Evolutionary conservation across 148 eudicot species (phyloP), one percentile per base, ranked within the genome.

Genomic region (Silene uniflora): DNA sequence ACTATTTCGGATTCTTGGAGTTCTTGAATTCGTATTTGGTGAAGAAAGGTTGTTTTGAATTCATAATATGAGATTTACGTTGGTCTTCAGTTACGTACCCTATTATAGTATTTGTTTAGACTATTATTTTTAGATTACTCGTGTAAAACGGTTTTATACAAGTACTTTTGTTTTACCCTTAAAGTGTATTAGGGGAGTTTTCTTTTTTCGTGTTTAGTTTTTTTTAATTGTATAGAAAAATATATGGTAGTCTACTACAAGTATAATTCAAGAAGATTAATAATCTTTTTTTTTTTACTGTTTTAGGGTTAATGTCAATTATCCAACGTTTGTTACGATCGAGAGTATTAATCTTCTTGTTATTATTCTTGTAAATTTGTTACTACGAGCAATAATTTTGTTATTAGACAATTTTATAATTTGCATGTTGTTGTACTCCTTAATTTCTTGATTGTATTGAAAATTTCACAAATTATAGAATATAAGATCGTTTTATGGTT

Each of bases 181-280:
- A 35, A 35, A 29, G 32, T 29, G 32, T 29, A 29, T 29, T 35
- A 47, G 35, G 11, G 10, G 44, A 61, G 13, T 52, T 22, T 71
- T 54, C 1, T 54, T 24, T 23, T 24, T 64, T 65, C 10, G 3
- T 74, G 54, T 74, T 60, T 76, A 60, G 23, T 62, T 22, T 62
- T 10, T 19, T 22, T 0, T n/a, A n/a, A 23, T 52, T 72, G 55
- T 67, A 9, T 47, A 14, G 55, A 27, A 10, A 27, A 10, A 27
- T 58, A 42, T 10, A 12, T 72, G 32, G 18, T 24, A 42, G 5
- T 74, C 86, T 82, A 88, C 85, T 91, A 52, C 17, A 13, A 12
- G 9, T 1, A 52, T 39, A 52, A 4, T 52, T 0, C 17, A 52
- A 52, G 56, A 52, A 74, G 91, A 69, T 21, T 22, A 17, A n/a